Percentiles rank a stretch among this genome's conserved stretches.
These are phyloP conservation scores for Nakataea oryzae DNA, from an alignment of 2,329 filamentous ascomycete genomes.

Conservation along the genomic window DNA sequence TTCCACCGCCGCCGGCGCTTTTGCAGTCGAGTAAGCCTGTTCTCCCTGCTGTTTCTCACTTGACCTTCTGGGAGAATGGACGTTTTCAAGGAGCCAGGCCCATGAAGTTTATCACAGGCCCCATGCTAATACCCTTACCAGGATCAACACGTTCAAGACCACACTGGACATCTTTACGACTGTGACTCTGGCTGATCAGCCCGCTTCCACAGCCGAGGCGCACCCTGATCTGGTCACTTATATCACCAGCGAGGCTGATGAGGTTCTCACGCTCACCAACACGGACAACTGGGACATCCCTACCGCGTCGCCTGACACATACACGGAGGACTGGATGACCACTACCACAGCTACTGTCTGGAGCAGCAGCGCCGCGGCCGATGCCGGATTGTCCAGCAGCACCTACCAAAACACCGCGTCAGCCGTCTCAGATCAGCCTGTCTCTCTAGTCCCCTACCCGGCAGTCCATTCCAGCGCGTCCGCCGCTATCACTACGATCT, in stretches of 20 bases:
- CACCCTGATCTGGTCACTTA: neutral
- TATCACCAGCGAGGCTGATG: neutral
- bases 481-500: neutral
- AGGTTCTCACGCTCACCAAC: neutral
- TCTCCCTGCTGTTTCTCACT: neutral
- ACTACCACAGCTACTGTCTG: neutral
- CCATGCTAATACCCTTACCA: neutral
- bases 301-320: neutral
- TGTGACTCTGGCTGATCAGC: neutral
- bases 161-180: neutral
- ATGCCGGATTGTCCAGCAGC: neutral
- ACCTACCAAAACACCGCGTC: neutral
- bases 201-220: neutral
- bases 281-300: neutral
- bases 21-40: neutral
- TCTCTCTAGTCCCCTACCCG: neutral
- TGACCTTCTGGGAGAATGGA: too few species aligned
- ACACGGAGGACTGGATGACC: neutral
- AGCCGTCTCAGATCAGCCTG: neutral
- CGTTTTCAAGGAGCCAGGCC: too few species aligned
- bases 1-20: neutral
- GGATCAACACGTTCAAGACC: neutral
- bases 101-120: too few species aligned
- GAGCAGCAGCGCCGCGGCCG: too few species aligned
- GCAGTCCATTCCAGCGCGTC: neutral